Conservation (phyloP, 805 yeast genomes). For the Zygotorulaspora chibaensis region DNA sequence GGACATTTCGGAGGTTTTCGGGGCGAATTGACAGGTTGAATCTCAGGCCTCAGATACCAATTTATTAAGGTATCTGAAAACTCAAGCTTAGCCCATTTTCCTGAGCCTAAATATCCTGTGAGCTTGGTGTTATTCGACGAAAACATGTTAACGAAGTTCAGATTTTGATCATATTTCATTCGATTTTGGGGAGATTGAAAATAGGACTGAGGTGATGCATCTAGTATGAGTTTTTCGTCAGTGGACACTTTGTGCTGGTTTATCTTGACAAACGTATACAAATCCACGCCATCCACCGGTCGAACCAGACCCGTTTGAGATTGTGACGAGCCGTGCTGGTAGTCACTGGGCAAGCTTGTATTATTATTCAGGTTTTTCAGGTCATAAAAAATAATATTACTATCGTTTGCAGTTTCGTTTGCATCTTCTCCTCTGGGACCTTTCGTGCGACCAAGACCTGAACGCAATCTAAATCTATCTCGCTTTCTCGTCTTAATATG, state of each 20-base stretch:
- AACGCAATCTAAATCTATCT: constrained; percentile 5
- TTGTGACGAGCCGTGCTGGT: constrained; percentile 4
- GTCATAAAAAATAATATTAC: constrained; percentile 7
- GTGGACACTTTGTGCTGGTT: background rate
- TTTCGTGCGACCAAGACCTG: background rate
- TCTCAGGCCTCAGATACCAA: constrained; percentile 16
- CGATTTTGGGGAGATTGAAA: constrained; percentile 7
- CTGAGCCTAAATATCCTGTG: constrained; percentile 23
- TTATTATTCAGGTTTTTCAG: background rate
- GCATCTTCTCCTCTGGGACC: background rate
- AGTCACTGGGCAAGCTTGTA: background rate
- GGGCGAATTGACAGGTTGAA: constrained; percentile 14
- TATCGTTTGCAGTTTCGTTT: background rate
- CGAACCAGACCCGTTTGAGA: background rate
- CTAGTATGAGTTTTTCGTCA: constrained; percentile 10
- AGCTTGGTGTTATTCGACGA: constrained; percentile 12
- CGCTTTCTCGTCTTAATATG: constrained; percentile 5
- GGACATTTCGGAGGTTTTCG: constrained; percentile 25
- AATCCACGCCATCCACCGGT: background rate
- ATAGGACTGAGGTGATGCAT: constrained; percentile 8
- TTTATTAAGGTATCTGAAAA: constrained; percentile 5
- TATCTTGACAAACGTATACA: background rate
- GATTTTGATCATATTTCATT: constrained; percentile 6
- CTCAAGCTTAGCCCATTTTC: constrained; percentile 14
- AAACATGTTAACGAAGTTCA: constrained; percentile 11